phyloP scores from a whole-genome alignment of 169 alveolate genomes.

The Perkinsus olseni region DNA sequence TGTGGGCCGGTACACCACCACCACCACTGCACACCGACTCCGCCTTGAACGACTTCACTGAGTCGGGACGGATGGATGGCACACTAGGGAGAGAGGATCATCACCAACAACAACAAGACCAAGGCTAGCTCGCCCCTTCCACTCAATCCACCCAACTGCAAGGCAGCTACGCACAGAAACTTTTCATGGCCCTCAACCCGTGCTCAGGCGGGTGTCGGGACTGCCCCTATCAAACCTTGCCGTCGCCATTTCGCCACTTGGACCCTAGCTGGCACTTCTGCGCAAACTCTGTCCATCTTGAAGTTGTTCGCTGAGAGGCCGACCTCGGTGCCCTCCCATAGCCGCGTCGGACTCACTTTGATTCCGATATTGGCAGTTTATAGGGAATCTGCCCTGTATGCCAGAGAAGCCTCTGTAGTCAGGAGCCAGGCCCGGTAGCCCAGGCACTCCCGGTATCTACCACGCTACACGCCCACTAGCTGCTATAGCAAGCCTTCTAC shows the following conservation, averaged over 20 bases:
- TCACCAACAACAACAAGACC: background rate
- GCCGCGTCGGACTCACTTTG: background rate
- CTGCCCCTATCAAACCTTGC: background rate
- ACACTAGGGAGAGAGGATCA: background rate
- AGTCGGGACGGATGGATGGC: background rate
- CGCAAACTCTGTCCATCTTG: background rate
- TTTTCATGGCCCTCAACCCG: background rate
- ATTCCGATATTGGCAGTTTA: background rate
- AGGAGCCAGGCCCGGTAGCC: background rate
- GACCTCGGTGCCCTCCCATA: background rate
- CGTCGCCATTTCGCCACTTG: background rate
- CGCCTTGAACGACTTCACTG: background rate
- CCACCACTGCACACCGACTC: background rate
- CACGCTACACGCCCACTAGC: background rate
- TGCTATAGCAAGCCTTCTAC: background rate
- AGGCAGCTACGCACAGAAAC: background rate
- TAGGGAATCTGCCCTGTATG: background rate
- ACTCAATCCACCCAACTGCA: no score
- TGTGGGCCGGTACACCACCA: background rate
- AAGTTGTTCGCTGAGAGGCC: background rate
- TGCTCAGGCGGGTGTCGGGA: background rate
- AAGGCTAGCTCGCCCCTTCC: background rate
- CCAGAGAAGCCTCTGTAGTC: background rate
- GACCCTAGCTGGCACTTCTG: background rate
- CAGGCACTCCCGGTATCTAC: background rate